Evolutionary conservation across 1,284 basidiomycete genomes (phyloP), one percentile per base, ranked within the genome.

Genomic region (Gymnopus androsaceus): DNA sequence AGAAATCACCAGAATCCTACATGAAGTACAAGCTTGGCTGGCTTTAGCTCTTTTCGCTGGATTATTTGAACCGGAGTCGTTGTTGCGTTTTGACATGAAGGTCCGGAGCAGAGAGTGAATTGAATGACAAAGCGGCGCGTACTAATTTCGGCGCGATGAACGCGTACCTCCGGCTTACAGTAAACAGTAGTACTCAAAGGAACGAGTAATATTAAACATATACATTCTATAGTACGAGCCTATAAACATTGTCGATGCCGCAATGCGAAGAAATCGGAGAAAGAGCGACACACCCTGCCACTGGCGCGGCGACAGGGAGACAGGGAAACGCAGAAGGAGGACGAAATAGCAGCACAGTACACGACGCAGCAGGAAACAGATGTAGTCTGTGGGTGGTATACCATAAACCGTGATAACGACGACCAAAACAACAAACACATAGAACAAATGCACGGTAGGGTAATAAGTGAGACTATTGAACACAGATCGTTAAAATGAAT

Each of bases 11-110:
- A n/a, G n/a, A n/a, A n/a, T 77, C 46, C 75, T 65, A 53, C 73
- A 75, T 17, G 74, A 73, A 1, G 69, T 55, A 54, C 73, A 75
- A 2, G 73, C 63, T 68, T 76, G 74, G 3, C 74, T 70, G 45
- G 57, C 46, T 51, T 75, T 76, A 19, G 69, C 60, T 34, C 73
- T 72, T 59, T 75, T 75, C 4, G 44, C 19, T 17, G 51, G 51
- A 7, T 33, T 42, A 19, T 21, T 33, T 4, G 30, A 15, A 28
- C 11, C 12, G 17, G 27, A 42, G 3, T 52, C 51, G 51, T 34
- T 40, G 25, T 12, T 42, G 15, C 51, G 51, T 23, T 52, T 52
- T 15, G 41, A 42, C 38, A 44, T 52, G 28, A 41, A 8, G 19
- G 30, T 31, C 19, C n/a, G 40, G 12, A 9, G 12, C 23, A 30